phyloP scores from a whole-genome alignment of 176 grass and related monocot species.

The Hsuehochloa calcarea region DNA sequence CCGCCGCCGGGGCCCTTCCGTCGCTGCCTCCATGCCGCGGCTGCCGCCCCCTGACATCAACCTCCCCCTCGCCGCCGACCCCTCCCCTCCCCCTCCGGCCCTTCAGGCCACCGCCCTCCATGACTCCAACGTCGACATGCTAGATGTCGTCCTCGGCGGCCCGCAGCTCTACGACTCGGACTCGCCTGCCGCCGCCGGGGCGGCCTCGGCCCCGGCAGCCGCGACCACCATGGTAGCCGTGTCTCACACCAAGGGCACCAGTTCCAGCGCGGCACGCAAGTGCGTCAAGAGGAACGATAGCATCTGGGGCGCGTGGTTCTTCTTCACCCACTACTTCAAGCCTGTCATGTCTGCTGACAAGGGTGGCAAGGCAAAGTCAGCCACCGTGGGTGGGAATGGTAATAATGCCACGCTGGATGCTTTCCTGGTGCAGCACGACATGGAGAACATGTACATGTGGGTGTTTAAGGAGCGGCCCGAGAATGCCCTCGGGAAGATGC shows the following conservation, averaged over 20 bases:
- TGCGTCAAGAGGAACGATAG: constrained; percentile 81
- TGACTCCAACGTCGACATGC: constrained; percentile 67
- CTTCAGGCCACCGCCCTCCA: constrained; percentile 24
- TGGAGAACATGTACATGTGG: constrained; percentile 99
- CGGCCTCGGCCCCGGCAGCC: background rate
- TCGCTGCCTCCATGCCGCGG: constrained; percentile 51
- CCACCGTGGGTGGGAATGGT: constrained; percentile 39
- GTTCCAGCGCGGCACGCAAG: constrained; percentile 67
- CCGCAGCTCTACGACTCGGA: constrained; percentile 71
- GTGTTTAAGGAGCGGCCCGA: constrained; percentile 83
- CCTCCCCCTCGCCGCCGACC: constrained; percentile 70
- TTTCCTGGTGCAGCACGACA: constrained; percentile 95
- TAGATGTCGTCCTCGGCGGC: constrained; percentile 69
- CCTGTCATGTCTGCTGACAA: constrained; percentile 62
- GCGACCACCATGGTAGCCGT: constrained; percentile 30
- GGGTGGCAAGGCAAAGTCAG: constrained; percentile 49
- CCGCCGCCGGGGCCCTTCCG: constrained; percentile 53
- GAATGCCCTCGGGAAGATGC: constrained; percentile 97
- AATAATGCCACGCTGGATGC: constrained; percentile 61
- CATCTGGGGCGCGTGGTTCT: constrained; percentile 99
- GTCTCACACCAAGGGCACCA: constrained; percentile 39
- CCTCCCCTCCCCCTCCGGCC: constrained; percentile 57
- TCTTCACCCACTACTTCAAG: constrained; percentile 99
- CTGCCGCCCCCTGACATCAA: constrained; percentile 85
- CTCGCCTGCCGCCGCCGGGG: constrained; percentile 29